phyloP scores from a whole-genome alignment of 306 rosid genomes.

The Calophaca sinica region DNA sequence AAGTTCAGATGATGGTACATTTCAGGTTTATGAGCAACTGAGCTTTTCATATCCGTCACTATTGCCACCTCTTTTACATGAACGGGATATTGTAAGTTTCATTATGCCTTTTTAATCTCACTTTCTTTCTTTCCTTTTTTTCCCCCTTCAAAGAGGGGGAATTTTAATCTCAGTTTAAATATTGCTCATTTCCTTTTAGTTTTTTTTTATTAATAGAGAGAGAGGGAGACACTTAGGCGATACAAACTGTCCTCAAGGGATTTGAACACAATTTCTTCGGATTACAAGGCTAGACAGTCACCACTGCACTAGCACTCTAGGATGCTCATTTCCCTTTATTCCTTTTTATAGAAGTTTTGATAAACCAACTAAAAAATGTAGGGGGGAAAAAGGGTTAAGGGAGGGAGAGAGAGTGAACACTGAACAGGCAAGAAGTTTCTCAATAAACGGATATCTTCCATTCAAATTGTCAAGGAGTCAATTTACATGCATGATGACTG shows the following conservation, averaged over 20 bases:
- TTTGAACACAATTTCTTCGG: too few species aligned
- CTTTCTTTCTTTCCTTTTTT: background rate
- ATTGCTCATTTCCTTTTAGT: background rate
- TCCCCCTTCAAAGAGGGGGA: background rate
- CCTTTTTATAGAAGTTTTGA: background rate
- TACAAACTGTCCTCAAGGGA: too few species aligned
- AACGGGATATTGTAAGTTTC: constrained; percentile 81
- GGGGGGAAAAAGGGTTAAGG: background rate
- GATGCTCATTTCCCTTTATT: constrained; percentile 4
- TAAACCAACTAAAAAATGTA: background rate
- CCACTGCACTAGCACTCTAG: too few species aligned
- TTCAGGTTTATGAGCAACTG: constrained; percentile 84
- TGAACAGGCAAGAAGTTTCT: too few species aligned
- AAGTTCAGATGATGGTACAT: constrained; percentile 56
- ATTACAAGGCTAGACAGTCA: too few species aligned
- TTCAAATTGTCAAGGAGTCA: background rate
- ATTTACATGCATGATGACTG: background rate
- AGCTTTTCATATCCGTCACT: constrained; percentile 82
- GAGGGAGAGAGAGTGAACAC: too few species aligned
- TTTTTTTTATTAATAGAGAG: too few species aligned
- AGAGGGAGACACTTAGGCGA: too few species aligned
- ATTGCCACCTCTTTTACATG: constrained; percentile 85
- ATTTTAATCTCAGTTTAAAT: background rate
- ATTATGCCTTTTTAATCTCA: background rate
- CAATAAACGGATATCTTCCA: too few species aligned